Conservation (phyloP, 176 grass and related monocot genomes). For the Microstegium vimineum region DNA sequence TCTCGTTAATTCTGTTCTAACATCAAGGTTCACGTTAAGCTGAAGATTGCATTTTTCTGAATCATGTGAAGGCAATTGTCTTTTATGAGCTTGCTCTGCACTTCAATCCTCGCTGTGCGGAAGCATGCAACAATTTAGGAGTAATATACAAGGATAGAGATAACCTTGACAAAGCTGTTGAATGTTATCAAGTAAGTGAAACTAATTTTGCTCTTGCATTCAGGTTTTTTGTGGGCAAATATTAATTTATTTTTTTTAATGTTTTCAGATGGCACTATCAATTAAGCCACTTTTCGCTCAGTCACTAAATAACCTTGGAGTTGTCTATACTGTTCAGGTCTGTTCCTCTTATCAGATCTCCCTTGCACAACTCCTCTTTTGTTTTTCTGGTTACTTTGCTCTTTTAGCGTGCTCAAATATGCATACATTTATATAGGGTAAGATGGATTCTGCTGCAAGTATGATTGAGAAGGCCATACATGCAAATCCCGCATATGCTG, state of each 20-base stretch:
- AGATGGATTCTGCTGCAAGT: constrained; percentile 92
- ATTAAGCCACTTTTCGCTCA: constrained; percentile 96
- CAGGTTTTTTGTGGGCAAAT: background rate
- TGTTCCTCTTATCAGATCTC: constrained; percentile 16
- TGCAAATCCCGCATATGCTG: constrained; percentile 83
- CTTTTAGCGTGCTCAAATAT: constrained; percentile 20
- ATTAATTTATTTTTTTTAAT: constrained; percentile 15
- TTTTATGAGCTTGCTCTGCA: constrained; percentile 98
- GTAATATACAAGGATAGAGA: constrained; percentile 99
- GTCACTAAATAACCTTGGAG: constrained; percentile 97
- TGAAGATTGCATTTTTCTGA: constrained; percentile 20
- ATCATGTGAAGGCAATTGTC: constrained; percentile 79
- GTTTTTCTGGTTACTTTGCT: background rate
- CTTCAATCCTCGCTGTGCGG: constrained; percentile 96
- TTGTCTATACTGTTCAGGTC: constrained; percentile 99
- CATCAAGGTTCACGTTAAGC: constrained; percentile 22
- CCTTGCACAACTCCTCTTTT: constrained; percentile 14
- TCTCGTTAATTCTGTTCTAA: constrained; percentile 5
- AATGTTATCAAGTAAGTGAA: constrained; percentile 82
- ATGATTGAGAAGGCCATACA: constrained; percentile 97
- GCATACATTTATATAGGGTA: constrained; percentile 60
- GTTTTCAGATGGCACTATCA: constrained; percentile 84
- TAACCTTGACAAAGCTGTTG: constrained; percentile 99
- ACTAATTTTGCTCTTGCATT: constrained; percentile 22
- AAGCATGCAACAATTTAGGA: constrained; percentile 97